A percentile compares a stretch with the other conserved stretches of the same genome.
Conservation (phyloP, 139 green algal genomes). For the Coccomyxa sp. region DNA sequence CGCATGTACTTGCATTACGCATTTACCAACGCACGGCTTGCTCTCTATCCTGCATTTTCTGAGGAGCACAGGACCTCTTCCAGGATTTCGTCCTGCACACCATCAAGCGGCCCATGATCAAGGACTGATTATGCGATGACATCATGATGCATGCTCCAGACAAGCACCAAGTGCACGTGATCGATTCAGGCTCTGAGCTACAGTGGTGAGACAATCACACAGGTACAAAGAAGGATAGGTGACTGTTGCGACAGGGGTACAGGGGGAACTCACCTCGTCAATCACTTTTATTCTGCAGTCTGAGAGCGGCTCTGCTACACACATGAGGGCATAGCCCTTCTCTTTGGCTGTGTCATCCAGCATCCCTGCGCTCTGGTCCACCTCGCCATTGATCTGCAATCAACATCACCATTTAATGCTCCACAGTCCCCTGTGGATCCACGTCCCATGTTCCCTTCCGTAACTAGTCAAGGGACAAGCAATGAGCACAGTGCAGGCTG, state of each 20-base stretch:
- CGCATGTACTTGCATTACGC: too few relatives aligned
- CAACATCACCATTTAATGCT: too few relatives aligned
- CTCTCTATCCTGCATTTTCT: background rate
- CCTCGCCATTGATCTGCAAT: conserved; percentile 40
- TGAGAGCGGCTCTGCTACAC: conserved; percentile 55
- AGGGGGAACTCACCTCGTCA: conserved; percentile 47
- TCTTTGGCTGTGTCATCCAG: conserved; percentile 66
- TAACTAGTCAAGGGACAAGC: too few relatives aligned
- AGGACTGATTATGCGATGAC: background rate
- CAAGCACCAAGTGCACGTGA: background rate
- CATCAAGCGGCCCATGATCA: background rate
- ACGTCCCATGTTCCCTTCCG: background rate
- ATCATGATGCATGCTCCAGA: too few relatives aligned
- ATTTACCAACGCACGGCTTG: too few relatives aligned
- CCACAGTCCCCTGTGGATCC: background rate
- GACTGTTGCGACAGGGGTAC: background rate
- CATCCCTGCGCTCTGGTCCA: conserved; percentile 85
- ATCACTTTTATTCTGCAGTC: conserved; percentile 69
- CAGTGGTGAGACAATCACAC: background rate
- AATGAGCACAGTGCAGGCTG: too few relatives aligned
- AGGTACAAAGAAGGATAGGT: background rate
- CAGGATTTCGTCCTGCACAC: conserved; percentile 7
- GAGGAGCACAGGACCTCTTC: conserved; percentile 9
- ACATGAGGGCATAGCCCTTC: conserved; percentile 85
- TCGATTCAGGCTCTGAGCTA: too few relatives aligned